Conservation (phyloP, 192 early-diverging fungal species). For the Coemansia sp. region DNA sequence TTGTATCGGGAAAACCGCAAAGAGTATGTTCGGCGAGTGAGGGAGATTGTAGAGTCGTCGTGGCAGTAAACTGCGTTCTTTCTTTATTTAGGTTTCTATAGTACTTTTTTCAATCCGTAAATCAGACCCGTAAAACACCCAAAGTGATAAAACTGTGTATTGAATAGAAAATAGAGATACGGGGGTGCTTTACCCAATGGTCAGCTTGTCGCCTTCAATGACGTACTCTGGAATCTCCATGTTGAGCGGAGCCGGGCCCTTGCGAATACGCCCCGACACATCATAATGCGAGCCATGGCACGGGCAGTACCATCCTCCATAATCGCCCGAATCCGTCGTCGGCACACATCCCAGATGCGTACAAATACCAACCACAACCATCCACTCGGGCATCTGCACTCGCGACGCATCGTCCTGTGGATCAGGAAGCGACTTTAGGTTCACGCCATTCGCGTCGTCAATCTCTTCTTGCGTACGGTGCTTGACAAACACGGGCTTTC, state of each 20-base stretch:
- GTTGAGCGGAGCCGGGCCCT: slow-evolving; percentile 98
- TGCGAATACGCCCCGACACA: slow-evolving; percentile 96
- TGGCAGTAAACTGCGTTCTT: slow-evolving; percentile 56
- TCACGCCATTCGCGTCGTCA: slow-evolving; percentile 82
- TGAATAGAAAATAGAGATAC: too few relatives aligned
- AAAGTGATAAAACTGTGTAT: background rate
- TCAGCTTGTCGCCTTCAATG: slow-evolving; percentile 76
- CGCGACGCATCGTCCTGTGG: slow-evolving; percentile 90
- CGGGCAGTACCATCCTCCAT: slow-evolving; percentile 99
- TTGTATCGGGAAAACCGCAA: slow-evolving; percentile 91
- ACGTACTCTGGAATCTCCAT: slow-evolving; percentile 87
- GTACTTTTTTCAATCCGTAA: background rate
- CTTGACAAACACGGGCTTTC: slow-evolving; percentile 97
- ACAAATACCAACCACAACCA: slow-evolving; percentile 91
- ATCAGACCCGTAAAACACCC: too few relatives aligned
- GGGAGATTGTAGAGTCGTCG: slow-evolving; percentile 85
- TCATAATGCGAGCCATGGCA: slow-evolving; percentile 99
- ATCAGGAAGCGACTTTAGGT: slow-evolving; percentile 81
- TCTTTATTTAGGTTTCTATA: background rate
- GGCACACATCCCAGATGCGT: slow-evolving; percentile 96
- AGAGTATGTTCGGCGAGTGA: slow-evolving; percentile 88
- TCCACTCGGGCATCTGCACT: slow-evolving; percentile 89
- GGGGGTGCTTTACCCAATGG: slow-evolving; percentile 24
- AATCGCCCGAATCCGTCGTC: slow-evolving; percentile 96
- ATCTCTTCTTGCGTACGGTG: slow-evolving; percentile 96